A percentile compares a stretch with the other conserved stretches of the same genome.
Evolutionary conservation across 352 stramenopile species (phyloP).

Genomic region (Pythium phragmiticola): DNA sequence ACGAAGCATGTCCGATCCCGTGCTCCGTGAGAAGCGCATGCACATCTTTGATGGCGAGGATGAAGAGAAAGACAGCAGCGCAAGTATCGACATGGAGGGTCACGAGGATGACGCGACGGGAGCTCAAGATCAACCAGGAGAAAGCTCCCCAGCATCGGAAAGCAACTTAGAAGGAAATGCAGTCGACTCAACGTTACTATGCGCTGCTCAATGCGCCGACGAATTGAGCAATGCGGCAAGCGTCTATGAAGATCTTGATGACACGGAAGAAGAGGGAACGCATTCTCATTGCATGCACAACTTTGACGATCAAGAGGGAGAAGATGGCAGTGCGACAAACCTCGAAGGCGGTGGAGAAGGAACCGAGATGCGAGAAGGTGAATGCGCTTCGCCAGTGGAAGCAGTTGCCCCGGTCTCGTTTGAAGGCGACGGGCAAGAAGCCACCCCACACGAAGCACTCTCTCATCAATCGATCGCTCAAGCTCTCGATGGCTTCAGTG

Average conservation of each 20-base stretch:
- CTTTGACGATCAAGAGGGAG: background rate
- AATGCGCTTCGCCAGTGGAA: background rate
- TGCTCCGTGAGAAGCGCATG: background rate
- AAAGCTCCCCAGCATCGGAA: background rate
- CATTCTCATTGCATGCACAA: background rate
- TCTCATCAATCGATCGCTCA: background rate
- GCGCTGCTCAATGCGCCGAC: background rate
- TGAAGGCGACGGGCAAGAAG: background rate
- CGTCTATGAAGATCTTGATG: background rate
- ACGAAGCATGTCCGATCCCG: slow-evolving; percentile 10
- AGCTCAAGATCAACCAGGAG: background rate
- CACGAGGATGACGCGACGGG: background rate
- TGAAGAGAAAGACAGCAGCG: background rate
- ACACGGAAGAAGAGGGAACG: background rate
- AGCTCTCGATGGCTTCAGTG: background rate
- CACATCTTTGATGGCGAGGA: background rate
- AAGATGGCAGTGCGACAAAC: background rate
- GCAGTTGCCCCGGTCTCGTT: background rate
- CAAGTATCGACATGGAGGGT: background rate
- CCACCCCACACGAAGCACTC: background rate
- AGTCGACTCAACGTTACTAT: background rate
- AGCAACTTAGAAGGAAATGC: background rate
- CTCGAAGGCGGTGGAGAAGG: background rate
- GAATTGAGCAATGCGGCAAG: background rate
- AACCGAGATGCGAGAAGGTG: background rate